Conservation (phyloP, 192 early-diverging fungal genomes). For the Linnemannia zychae region DNA sequence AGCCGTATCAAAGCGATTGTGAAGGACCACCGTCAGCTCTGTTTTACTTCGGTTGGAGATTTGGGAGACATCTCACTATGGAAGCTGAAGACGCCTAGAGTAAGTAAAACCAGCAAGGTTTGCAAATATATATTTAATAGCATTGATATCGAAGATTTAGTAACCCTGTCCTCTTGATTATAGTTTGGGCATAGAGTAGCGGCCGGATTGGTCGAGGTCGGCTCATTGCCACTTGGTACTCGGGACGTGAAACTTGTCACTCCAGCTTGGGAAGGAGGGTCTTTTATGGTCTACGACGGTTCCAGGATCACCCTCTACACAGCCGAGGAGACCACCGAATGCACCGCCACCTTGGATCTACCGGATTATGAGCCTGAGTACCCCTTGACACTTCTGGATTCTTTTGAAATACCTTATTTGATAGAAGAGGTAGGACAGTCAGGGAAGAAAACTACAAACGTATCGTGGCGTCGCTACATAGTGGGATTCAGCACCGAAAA, state of each 20-base stretch:
- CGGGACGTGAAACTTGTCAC: slow-evolving; percentile 43
- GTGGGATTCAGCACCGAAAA: slow-evolving; percentile 48
- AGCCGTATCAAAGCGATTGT: slow-evolving; percentile 59
- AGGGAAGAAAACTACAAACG: slow-evolving; percentile 44
- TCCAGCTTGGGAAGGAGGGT: slow-evolving; percentile 56
- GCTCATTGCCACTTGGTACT: slow-evolving; percentile 41
- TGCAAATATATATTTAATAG: not conserved
- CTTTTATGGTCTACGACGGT: slow-evolving; percentile 54
- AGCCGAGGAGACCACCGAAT: slow-evolving; percentile 28
- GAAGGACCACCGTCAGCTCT: slow-evolving; percentile 56
- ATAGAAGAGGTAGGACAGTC: slow-evolving; percentile 28
- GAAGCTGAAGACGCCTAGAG: slow-evolving; percentile 63
- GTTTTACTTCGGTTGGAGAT: slow-evolving; percentile 63
- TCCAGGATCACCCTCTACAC: slow-evolving; percentile 35
- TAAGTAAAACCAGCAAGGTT: slow-evolving; percentile 27
- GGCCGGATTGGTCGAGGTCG: slow-evolving; percentile 50
- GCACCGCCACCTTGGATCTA: slow-evolving; percentile 31
- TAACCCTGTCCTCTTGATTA: not conserved
- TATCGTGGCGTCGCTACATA: slow-evolving; percentile 47
- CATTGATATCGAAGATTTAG: not conserved
- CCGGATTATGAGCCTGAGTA: slow-evolving; percentile 48
- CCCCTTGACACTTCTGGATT: slow-evolving; percentile 39
- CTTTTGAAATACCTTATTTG: slow-evolving; percentile 51
- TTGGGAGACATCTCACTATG: slow-evolving; percentile 70
- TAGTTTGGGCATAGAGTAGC: slow-evolving; percentile 58